phyloP scores from a whole-genome alignment of 2,329 filamentous ascomycete species.

The Monosporascus sp. region DNA sequence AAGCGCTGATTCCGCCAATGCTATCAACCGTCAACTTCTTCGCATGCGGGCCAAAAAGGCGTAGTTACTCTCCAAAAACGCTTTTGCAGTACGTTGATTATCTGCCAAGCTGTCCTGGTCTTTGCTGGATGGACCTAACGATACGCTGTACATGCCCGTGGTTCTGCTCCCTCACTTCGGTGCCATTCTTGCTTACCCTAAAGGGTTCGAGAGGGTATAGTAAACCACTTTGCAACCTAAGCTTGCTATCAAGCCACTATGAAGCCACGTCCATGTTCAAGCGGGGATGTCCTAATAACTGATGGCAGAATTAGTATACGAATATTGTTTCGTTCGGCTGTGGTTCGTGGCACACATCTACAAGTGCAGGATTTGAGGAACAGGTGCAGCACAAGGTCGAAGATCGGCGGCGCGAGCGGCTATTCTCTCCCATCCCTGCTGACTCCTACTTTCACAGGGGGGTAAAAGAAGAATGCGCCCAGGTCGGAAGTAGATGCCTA shows the following conservation, averaged over 20 bases:
- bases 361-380: too few species aligned
- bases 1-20: neutral
- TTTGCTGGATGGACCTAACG: neutral
- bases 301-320: too few species aligned
- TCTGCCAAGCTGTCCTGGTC: neutral
- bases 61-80: neutral
- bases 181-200: too few species aligned
- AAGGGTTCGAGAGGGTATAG: too few species aligned
- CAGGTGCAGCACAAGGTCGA: neutral
- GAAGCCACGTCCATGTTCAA: too few species aligned
- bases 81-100: neutral
- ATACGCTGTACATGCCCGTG: too few species aligned
- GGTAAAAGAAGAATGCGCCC: neutral
- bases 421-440: neutral
- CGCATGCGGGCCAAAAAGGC: neutral
- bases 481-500: neutral
- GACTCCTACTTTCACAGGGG: neutral
- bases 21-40: neutral
- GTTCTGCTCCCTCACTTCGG: too few species aligned
- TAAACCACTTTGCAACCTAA: too few species aligned
- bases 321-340: too few species aligned
- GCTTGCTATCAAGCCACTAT: too few species aligned
- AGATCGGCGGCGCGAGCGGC: neutral
- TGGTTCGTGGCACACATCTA: too few species aligned
- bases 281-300: too few species aligned